phyloP scores from a whole-genome alignment of 1,139 yeast genomes.

The Suhomyces maxii region DNA sequence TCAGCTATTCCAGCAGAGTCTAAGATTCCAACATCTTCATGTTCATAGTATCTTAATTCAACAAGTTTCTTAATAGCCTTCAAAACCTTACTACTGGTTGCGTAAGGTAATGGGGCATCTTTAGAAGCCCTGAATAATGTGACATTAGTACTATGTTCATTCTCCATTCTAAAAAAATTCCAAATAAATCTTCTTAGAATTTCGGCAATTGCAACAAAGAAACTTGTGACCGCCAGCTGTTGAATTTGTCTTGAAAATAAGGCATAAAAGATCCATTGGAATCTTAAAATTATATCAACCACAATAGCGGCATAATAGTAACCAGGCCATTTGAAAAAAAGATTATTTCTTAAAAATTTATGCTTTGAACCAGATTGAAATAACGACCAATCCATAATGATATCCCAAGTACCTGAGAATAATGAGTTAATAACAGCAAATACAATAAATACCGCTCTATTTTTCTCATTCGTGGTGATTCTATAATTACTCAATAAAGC shows the following conservation, averaged over 20 bases:
- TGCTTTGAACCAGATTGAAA: slow-evolving; percentile 64
- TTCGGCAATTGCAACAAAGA: slow-evolving; percentile 80
- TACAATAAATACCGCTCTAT: slow-evolving; percentile 62
- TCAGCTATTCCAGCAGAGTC: not conserved
- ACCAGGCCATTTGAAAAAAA: slow-evolving; percentile 56
- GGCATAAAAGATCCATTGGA: slow-evolving; percentile 88
- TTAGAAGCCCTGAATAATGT: slow-evolving; percentile 80
- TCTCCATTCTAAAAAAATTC: slow-evolving; percentile 91
- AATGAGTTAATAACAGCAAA: slow-evolving; percentile 76
- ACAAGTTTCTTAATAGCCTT: slow-evolving; percentile 43
- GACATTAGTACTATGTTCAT: slow-evolving; percentile 92
- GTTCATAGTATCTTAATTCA: slow-evolving; percentile 28
- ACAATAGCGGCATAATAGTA: slow-evolving; percentile 77
- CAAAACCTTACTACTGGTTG: slow-evolving; percentile 41
- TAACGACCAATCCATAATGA: slow-evolving; percentile 94
- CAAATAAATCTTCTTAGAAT: slow-evolving; percentile 79
- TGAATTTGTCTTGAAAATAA: slow-evolving; percentile 72
- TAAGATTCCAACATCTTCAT: slow-evolving; percentile 1
- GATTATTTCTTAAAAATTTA: slow-evolving; percentile 65
- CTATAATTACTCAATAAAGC: slow-evolving; percentile 79
- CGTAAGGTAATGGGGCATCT: slow-evolving; percentile 83
- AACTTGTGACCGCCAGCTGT: slow-evolving; percentile 90
- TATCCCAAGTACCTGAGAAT: slow-evolving; percentile 78
- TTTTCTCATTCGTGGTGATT: slow-evolving; percentile 46
- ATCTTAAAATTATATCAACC: slow-evolving; percentile 69